phyloP scores from a whole-genome alignment of 192 early-diverging fungal genomes.

The Oehlia diaphana region DNA sequence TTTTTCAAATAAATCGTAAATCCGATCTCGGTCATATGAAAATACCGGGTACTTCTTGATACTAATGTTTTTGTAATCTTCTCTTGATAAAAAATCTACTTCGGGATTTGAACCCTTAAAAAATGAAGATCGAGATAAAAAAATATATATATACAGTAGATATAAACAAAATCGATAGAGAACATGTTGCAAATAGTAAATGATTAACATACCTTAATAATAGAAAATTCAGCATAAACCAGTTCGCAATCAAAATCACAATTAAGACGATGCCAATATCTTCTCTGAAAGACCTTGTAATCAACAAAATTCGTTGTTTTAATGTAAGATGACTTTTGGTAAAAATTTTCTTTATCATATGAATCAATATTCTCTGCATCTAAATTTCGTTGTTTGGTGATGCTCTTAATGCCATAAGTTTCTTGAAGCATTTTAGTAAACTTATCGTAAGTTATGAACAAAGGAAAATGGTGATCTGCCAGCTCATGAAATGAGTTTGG shows the following conservation, averaged over 20 bases:
- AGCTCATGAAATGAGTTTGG: not conserved
- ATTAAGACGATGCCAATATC: not conserved
- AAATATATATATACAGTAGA: not conserved
- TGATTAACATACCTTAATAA: not conserved
- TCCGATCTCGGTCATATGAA: not conserved
- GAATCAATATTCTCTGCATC: not conserved
- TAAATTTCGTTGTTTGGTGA: not conserved
- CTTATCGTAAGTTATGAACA: constrained; percentile 14
- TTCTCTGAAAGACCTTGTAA: not conserved
- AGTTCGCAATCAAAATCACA: not conserved
- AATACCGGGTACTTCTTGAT: constrained; percentile 17
- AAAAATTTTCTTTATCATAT: not conserved
- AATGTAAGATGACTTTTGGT: not conserved
- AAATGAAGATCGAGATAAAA: not conserved
- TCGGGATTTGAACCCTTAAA: constrained; percentile 21
- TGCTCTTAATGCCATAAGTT: constrained; percentile 1
- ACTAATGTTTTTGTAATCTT: not conserved
- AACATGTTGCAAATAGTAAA: not conserved
- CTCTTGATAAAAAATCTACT: constrained; percentile 8
- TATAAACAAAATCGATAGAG: not conserved
- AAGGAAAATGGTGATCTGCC: constrained; percentile 7
- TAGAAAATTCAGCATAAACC: constrained; percentile 16
- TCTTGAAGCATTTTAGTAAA: constrained; percentile 19
- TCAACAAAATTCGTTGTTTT: not conserved
- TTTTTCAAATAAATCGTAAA: constrained; percentile 23